These are phyloP conservation scores for Venturia pyrina DNA, from an alignment of 2,329 filamentous ascomycete genomes.

Conservation along the genomic window DNA sequence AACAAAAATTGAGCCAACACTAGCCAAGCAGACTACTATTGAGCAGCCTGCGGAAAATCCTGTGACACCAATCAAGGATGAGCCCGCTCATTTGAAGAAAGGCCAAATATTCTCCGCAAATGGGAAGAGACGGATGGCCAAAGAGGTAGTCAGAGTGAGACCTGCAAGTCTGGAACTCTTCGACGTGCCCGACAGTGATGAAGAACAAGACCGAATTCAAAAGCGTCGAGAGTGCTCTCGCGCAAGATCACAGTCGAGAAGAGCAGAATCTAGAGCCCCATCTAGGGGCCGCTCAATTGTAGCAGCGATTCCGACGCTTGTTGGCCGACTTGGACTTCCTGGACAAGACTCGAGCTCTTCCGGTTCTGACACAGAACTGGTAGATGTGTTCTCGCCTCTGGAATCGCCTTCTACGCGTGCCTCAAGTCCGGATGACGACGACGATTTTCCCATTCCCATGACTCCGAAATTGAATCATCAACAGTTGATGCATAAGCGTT, in stretches of 20 bases:
- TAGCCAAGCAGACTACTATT: background rate
- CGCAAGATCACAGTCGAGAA: background rate
- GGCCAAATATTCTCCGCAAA: background rate
- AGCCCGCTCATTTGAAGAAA: background rate
- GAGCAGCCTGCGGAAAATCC: background rate
- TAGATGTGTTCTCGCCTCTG: background rate
- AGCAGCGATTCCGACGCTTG: background rate
- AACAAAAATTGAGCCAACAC: background rate
- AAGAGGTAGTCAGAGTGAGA: background rate
- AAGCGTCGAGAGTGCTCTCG: slow-evolving; percentile 3
- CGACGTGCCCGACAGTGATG: slow-evolving; percentile 2
- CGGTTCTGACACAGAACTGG: background rate
- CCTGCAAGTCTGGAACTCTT: background rate
- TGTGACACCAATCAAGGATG: background rate
- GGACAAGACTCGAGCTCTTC: background rate
- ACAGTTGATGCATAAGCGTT: background rate
- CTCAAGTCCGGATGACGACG: background rate
- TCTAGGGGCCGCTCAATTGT: background rate
- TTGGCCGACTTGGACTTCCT: background rate
- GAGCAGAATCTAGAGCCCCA: background rate
- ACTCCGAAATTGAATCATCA: background rate
- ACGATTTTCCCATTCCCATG: background rate
- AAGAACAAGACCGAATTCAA: background rate
- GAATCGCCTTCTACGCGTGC: slow-evolving; percentile 1
- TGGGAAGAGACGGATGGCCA: slow-evolving; percentile 2